Conservation (phyloP, 2,329 filamentous ascomycete genomes). For the Fusarium fujikuroi region DNA sequence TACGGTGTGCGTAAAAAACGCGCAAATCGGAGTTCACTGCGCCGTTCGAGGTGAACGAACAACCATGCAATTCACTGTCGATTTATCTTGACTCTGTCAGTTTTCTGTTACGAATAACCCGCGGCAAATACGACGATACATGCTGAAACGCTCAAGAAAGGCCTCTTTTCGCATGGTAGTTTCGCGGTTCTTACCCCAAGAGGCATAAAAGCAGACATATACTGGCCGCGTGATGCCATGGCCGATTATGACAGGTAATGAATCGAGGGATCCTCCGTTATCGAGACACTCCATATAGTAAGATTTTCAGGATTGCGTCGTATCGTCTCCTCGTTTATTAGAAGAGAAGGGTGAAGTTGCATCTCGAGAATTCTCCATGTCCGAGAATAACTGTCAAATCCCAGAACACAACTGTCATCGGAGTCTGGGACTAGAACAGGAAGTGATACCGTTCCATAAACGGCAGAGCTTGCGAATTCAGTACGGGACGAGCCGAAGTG, state of each 20-base stretch:
- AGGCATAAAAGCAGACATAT: conserved; percentile 5
- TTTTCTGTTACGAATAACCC: neutral
- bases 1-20: neutral
- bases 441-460: conserved; percentile 27
- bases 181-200: conserved; percentile 28
- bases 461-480: conserved; percentile 42
- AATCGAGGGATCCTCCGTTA: conserved; percentile 10
- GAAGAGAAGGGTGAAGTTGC: conserved; percentile 27
- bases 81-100: conserved; percentile 6
- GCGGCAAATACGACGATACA: conserved; percentile 3
- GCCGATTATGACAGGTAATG: conserved; percentile 31
- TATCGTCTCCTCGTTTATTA: conserved; percentile 18
- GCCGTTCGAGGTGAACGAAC: neutral
- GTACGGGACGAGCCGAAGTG: conserved; percentile 44
- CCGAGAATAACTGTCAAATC: conserved; percentile 32
- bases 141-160: neutral
- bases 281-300: conserved; percentile 17
- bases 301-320: conserved; percentile 17
- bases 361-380: conserved; percentile 18
- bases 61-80: neutral
- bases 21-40: neutral
- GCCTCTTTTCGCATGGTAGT: conserved; percentile 4
- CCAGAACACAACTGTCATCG: conserved; percentile 21
- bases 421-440: conserved; percentile 14
- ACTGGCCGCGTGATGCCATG: neutral